Evolutionary conservation across 805 yeast species (phyloP).

Genomic region (Metschnikowia dekortorum): DNA sequence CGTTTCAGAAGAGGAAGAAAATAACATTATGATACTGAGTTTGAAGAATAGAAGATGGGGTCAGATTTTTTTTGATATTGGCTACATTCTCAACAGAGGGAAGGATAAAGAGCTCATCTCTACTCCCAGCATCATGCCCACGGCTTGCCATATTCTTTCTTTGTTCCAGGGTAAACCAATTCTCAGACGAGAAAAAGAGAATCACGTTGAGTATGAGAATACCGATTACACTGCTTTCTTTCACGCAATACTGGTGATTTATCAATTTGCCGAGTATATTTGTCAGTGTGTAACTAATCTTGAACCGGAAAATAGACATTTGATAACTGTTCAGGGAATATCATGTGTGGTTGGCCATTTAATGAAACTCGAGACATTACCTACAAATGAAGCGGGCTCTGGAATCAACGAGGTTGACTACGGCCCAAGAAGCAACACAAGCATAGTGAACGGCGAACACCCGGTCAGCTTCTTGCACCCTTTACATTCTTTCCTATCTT

Average conservation of each 20-base stretch:
- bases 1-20: conserved; percentile 35
- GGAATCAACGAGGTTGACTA: conserved; percentile 12
- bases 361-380: conserved; percentile 22
- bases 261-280: conserved; percentile 55
- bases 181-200: conserved; percentile 64
- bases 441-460: conserved; percentile 24
- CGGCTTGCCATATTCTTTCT: conserved; percentile 59
- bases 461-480: conserved; percentile 76
- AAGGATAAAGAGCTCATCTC: conserved; percentile 46
- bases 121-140: conserved; percentile 46
- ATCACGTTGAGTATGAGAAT: conserved; percentile 88
- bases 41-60: conserved; percentile 72
- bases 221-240: conserved; percentile 75
- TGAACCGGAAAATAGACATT: conserved; percentile 7
- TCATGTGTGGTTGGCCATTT: conserved; percentile 27
- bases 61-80: conserved; percentile 73
- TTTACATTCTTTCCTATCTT: conserved; percentile 65
- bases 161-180: conserved; percentile 78
- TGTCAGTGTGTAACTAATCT: conserved; percentile 41
- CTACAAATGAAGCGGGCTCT: neutral
- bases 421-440: conserved; percentile 12
- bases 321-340: conserved; percentile 25
- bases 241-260: conserved; percentile 62
- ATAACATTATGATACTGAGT: conserved; percentile 20
- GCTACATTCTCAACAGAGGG: conserved; percentile 70